phyloP scores from a whole-genome alignment of 441 rosid species.

The Populus hybrid region DNA sequence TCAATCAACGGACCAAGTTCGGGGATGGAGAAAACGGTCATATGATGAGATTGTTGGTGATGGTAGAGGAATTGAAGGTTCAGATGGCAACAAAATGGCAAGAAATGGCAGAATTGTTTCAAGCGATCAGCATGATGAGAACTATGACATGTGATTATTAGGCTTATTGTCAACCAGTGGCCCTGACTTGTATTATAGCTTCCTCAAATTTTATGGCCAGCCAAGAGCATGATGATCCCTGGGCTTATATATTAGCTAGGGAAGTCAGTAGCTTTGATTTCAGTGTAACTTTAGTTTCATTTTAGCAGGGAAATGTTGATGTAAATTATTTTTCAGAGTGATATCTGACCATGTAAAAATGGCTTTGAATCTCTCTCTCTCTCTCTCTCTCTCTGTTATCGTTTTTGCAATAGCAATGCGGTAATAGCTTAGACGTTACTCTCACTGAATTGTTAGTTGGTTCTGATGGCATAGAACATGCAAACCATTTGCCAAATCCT shows the following conservation, averaged over 20 bases:
- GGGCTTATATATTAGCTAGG: constrained; percentile 7
- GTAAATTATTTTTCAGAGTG: constrained; percentile 18
- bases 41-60: constrained; percentile 31
- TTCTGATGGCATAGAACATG: background rate
- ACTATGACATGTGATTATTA: background rate
- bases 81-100: constrained; percentile 28
- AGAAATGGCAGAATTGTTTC: constrained; percentile 22
- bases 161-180: background rate
- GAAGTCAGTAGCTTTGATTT: constrained; percentile 13
- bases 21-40: constrained; percentile 36
- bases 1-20: constrained; percentile 31
- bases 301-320: constrained; percentile 9
- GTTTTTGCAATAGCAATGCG: background rate
- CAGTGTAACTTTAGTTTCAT: constrained; percentile 21
- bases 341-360: constrained; percentile 7
- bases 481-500: constrained; percentile 1
- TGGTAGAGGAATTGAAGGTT: constrained; percentile 32
- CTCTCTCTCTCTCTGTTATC: background rate
- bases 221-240: constrained; percentile 9
- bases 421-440: background rate
- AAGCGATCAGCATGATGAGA: constrained; percentile 11
- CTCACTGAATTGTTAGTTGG: background rate
- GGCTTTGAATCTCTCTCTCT: background rate
- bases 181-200: constrained; percentile 15
- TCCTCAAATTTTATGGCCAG: constrained; percentile 12